A percentile compares a stretch with the other conserved stretches of the same genome.
phyloP scores from a whole-genome alignment of 352 stramenopile genomes.

The Saprolegnia diclina region DNA sequence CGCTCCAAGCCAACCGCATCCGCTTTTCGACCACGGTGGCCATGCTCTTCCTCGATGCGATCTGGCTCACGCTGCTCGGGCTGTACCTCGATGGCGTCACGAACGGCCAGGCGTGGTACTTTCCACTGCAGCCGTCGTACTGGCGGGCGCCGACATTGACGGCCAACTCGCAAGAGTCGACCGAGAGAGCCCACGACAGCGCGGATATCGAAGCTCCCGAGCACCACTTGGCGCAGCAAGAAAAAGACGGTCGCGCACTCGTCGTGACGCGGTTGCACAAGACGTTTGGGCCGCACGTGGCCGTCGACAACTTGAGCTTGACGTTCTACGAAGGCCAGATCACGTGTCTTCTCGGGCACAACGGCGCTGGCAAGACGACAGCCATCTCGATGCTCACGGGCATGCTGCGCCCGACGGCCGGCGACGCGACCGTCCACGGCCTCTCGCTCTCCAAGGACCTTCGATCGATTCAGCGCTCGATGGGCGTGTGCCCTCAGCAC shows the following conservation, averaged over 20 bases:
- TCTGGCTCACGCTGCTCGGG: slow-evolving; percentile 78
- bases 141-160: slow-evolving; percentile 44
- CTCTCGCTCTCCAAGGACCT: slow-evolving; percentile 52
- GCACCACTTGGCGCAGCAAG: slow-evolving; percentile 42
- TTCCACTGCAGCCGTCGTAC: slow-evolving; percentile 64
- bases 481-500: slow-evolving; percentile 75
- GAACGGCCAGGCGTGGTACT: slow-evolving; percentile 73
- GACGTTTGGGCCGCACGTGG: slow-evolving; percentile 63
- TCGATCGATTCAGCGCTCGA: too few relatives aligned
- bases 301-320: slow-evolving; percentile 80
- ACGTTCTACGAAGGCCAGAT: slow-evolving; percentile 56
- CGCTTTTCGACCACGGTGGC: slow-evolving; percentile 45
- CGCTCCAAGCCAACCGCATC: slow-evolving; percentile 49
- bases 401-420: slow-evolving; percentile 22
- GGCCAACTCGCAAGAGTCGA: not conserved
- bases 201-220: slow-evolving; percentile 25
- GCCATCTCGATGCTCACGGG: slow-evolving; percentile 31
- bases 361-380: slow-evolving; percentile 32
- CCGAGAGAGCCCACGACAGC: not conserved
- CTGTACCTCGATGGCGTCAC: slow-evolving; percentile 47
- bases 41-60: slow-evolving; percentile 84
- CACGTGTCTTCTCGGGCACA: slow-evolving; percentile 31
- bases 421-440: slow-evolving; percentile 6
- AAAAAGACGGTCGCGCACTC: slow-evolving; percentile 46
- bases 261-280: slow-evolving; percentile 60